phyloP scores from a whole-genome alignment of 371 early-diverging fungal species.

The Mucor saturninus region DNA sequence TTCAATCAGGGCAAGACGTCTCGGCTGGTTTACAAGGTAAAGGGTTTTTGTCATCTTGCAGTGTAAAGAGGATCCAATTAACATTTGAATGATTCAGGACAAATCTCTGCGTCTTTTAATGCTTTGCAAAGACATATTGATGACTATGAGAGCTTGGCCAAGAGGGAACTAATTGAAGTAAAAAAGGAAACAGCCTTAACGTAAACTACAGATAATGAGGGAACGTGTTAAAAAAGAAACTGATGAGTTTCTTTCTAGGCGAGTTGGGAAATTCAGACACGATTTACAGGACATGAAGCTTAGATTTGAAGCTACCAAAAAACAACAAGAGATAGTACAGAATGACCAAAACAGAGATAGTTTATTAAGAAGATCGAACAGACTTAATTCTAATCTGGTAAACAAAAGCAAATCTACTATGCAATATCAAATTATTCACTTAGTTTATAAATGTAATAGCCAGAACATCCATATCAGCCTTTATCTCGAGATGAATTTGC shows the following conservation, averaged over 20 bases:
- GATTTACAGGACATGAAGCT: constrained; percentile 61
- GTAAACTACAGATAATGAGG: constrained; percentile 44
- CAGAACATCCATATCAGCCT: constrained; percentile 55
- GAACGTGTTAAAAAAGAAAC: neutral
- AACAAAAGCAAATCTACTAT: neutral
- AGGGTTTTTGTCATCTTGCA: neutral
- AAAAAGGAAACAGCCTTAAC: constrained; percentile 77
- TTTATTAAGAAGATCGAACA: constrained; percentile 49
- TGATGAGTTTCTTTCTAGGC: constrained; percentile 40
- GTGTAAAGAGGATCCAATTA: neutral
- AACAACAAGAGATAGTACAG: constrained; percentile 52
- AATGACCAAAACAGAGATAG: constrained; percentile 55
- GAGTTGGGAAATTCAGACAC: constrained; percentile 67
- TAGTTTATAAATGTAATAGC: constrained; percentile 29
- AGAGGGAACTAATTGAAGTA: constrained; percentile 73
- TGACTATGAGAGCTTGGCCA: constrained; percentile 74
- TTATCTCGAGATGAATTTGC: constrained; percentile 46
- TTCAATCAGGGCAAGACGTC: constrained; percentile 62
- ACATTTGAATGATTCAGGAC: constrained; percentile 49
- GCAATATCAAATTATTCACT: neutral
- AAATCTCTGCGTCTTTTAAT: constrained; percentile 70
- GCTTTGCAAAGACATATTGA: constrained; percentile 72
- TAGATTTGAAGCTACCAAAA: constrained; percentile 62
- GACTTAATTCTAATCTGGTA: constrained; percentile 16
- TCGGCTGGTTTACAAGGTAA: constrained; percentile 68